These are phyloP conservation scores for Paramarasmius palmivorus DNA, from an alignment of 1,284 basidiomycete species.

Conservation along the genomic window DNA sequence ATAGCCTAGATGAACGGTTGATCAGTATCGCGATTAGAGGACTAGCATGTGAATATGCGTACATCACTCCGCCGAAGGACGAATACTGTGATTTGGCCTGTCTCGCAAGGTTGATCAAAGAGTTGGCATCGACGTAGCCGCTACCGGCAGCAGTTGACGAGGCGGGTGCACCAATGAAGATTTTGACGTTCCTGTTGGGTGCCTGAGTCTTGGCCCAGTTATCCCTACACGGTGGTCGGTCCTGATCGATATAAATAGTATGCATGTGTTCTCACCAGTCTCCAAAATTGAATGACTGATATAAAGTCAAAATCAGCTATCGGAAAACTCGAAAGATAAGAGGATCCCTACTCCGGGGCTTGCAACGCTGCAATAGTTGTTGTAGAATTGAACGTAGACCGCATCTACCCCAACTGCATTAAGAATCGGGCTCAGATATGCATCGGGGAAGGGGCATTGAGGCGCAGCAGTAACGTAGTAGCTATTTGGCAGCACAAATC, in stretches of 20 bases:
- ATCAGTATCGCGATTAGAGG: neutral
- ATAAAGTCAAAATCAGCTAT: no score
- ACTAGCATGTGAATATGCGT: slow-evolving; percentile 23
- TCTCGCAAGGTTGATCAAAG: slow-evolving; percentile 44
- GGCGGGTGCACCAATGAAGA: slow-evolving; percentile 64
- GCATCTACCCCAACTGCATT: slow-evolving; percentile 61
- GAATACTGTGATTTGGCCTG: slow-evolving; percentile 49
- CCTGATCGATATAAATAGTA: neutral
- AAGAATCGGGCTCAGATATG: slow-evolving; percentile 52
- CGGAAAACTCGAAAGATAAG: neutral
- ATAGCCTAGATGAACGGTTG: slow-evolving; percentile 9
- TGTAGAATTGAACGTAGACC: slow-evolving; percentile 57
- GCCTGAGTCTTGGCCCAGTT: slow-evolving; percentile 61
- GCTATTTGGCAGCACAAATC: slow-evolving; percentile 29
- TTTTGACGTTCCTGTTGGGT: slow-evolving; percentile 59
- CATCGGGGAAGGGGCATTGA: slow-evolving; percentile 69
- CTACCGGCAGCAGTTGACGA: slow-evolving; percentile 45
- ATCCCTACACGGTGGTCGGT: slow-evolving; percentile 41
- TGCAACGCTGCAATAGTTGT: slow-evolving; percentile 57
- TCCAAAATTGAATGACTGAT: slow-evolving; percentile 51
- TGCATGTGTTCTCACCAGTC: slow-evolving; percentile 40
- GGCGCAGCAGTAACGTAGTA: slow-evolving; percentile 67
- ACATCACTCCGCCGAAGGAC: slow-evolving; percentile 71
- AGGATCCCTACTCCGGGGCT: slow-evolving; percentile 37
- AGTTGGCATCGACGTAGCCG: slow-evolving; percentile 51